Evolutionary conservation across 1,139 yeast genomes (phyloP).

Genomic region (Neolecta irregularis): DNA sequence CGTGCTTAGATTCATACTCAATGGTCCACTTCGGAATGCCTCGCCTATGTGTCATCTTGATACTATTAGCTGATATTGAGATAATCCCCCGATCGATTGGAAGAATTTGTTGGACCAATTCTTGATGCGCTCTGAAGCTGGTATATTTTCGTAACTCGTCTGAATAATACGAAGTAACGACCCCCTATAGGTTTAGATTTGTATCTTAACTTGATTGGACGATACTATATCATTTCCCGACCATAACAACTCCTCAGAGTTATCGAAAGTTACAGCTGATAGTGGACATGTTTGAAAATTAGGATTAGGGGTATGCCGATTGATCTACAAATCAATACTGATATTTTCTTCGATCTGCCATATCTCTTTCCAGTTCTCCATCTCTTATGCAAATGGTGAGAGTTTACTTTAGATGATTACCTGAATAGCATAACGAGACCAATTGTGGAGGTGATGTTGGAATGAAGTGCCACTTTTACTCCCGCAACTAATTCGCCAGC

Average conservation of each 20-base stretch:
- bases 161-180: conserved; percentile 33
- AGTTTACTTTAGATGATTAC: too few relatives aligned
- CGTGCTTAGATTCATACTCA: conserved; percentile 3
- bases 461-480: too few relatives aligned
- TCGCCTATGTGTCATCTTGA: conserved; percentile 25
- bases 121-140: conserved; percentile 23
- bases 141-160: conserved; percentile 32
- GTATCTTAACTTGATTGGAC: conserved; percentile 18
- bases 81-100: conserved; percentile 24
- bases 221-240: conserved; percentile 49
- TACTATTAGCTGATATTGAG: conserved; percentile 21
- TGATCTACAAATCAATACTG: conserved; percentile 16
- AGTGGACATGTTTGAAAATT: conserved; percentile 20
- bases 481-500: too few relatives aligned
- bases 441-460: too few relatives aligned
- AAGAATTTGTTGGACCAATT: conserved; percentile 23
- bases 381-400: too few relatives aligned
- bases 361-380: too few relatives aligned
- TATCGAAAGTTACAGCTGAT: conserved; percentile 46
- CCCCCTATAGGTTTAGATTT: conserved; percentile 30
- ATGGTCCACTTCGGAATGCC: conserved; percentile 23
- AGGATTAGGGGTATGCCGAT: conserved; percentile 19
- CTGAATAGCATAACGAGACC: too few relatives aligned
- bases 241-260: conserved; percentile 64
- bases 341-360: too few relatives aligned